These are phyloP conservation scores for Trametes meyenii DNA, from an alignment of 768 basidiomycete species.

Conservation along the genomic window DNA sequence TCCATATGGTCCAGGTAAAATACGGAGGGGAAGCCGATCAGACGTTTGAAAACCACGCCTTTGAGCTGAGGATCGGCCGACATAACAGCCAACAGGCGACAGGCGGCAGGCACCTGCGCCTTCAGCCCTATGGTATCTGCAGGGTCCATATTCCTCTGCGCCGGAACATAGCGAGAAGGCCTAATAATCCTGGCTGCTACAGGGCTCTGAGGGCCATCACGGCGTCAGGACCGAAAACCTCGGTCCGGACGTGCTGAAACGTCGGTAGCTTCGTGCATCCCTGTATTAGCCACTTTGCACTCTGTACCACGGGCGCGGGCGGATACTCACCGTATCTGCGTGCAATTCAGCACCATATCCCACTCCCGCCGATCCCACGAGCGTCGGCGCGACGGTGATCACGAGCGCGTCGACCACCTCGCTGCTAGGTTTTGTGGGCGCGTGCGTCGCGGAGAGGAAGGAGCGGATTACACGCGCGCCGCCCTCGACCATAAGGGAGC, in stretches of 20 bases:
- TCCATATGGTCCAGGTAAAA: too few relatives aligned
- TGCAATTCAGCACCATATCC: slow-evolving; percentile 48
- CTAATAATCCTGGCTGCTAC: not conserved
- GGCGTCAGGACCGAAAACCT: slow-evolving; percentile 33
- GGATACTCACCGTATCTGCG: slow-evolving; percentile 24
- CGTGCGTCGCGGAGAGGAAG: slow-evolving; percentile 49
- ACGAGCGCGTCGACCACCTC: slow-evolving; percentile 68
- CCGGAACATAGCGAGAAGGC: slow-evolving; percentile 10
- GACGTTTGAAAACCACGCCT: too few relatives aligned
- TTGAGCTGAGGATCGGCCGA: too few relatives aligned
- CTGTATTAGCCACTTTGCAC: slow-evolving; percentile 35
- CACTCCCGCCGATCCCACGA: slow-evolving; percentile 76
- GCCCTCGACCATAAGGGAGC: slow-evolving; percentile 93
- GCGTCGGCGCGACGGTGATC: slow-evolving; percentile 83
- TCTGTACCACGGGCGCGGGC: slow-evolving; percentile 36
- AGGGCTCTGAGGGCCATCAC: slow-evolving; percentile 32
- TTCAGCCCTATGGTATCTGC: not conserved
- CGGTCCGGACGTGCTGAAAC: slow-evolving; percentile 33
- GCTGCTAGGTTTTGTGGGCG: slow-evolving; percentile 3
- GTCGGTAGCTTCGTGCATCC: slow-evolving; percentile 24
- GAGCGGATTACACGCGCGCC: slow-evolving; percentile 82
- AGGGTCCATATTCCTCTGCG: slow-evolving; percentile 3
- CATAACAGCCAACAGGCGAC: not conserved
- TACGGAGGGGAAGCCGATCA: too few relatives aligned
- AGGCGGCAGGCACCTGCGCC: not conserved